Conservation (phyloP, 352 stramenopile species). For the Phytophthora litchii region DNA sequence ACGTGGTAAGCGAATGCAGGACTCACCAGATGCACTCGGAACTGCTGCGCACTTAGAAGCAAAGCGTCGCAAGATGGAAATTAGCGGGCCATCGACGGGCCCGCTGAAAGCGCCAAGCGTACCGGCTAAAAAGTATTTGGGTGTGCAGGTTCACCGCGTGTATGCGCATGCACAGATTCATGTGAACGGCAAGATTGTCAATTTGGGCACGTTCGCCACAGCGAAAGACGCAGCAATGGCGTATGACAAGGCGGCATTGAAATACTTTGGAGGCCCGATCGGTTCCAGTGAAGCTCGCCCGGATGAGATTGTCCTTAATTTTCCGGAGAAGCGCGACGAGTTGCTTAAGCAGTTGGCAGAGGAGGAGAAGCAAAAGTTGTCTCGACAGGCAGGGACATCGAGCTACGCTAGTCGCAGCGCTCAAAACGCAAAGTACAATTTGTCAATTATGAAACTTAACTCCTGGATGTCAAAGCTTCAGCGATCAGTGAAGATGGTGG, state of each 20-base stretch:
- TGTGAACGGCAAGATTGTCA: slow-evolving; percentile 78
- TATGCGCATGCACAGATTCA: slow-evolving; percentile 83
- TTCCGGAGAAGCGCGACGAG: slow-evolving; percentile 66
- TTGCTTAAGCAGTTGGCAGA: slow-evolving; percentile 67
- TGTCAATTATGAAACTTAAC: slow-evolving; percentile 81
- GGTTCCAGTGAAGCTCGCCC: slow-evolving; percentile 43
- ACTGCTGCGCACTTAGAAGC: slow-evolving; percentile 16
- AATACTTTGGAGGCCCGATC: slow-evolving; percentile 68
- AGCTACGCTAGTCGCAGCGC: slow-evolving; percentile 59
- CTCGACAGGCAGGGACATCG: slow-evolving; percentile 19
- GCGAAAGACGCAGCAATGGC: slow-evolving; percentile 72
- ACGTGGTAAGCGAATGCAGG: slow-evolving; percentile 61
- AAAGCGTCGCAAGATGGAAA: slow-evolving; percentile 47
- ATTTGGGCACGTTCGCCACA: slow-evolving; percentile 74
- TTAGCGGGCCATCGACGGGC: slow-evolving; percentile 2
- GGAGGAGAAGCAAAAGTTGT: slow-evolving; percentile 63
- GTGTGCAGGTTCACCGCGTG: slow-evolving; percentile 71
- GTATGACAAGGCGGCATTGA: slow-evolving; percentile 83
- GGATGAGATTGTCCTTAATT: slow-evolving; percentile 76
- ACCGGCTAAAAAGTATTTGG: slow-evolving; percentile 67
- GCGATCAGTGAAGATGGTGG: slow-evolving; percentile 77
- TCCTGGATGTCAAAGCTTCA: slow-evolving; percentile 73
- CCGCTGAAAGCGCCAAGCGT: slow-evolving; percentile 20
- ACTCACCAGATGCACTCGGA: slow-evolving; percentile 31
- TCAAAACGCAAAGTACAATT: slow-evolving; percentile 77